Percentiles rank a stretch among this genome's conserved stretches.
Evolutionary conservation across 441 rosid genomes (phyloP).

Genomic region (Pelargonium myrrhifolium): DNA sequence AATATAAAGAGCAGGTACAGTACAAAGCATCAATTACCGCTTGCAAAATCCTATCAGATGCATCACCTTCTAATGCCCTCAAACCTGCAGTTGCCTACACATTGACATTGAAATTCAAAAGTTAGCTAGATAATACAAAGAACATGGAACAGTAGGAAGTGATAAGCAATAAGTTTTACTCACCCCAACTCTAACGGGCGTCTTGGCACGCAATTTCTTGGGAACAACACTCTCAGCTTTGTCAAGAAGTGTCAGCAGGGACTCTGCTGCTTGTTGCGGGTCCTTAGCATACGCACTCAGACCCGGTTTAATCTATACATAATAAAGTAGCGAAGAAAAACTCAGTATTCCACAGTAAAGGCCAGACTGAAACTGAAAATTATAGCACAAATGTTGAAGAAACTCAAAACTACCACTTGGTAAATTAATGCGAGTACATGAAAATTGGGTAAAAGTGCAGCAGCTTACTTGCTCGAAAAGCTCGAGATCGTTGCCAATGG

Average conservation of each 20-base stretch:
- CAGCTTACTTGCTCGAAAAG: slow-evolving; percentile 61
- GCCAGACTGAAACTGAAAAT: no score
- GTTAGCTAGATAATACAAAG: slow-evolving; percentile 15
- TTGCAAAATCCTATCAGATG: slow-evolving; percentile 75
- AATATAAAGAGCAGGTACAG: slow-evolving; percentile 9
- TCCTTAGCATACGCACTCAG: slow-evolving; percentile 74
- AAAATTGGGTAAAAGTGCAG: no score
- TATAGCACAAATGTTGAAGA: no score
- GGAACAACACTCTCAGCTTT: slow-evolving; percentile 79
- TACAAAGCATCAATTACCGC: slow-evolving; percentile 37
- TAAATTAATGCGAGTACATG: no score
- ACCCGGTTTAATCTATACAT: slow-evolving; percentile 61
- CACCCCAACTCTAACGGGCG: slow-evolving; percentile 97
- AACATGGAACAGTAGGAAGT: not conserved
- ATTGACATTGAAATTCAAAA: slow-evolving; percentile 15
- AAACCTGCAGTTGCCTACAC: slow-evolving; percentile 89
- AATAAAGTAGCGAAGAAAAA: not conserved
- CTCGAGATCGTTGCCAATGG: slow-evolving; percentile 81
- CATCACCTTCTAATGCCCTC: slow-evolving; percentile 64
- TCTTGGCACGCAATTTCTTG: slow-evolving; percentile 50
- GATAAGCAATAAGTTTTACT: slow-evolving; percentile 18
- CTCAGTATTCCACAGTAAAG: not conserved
- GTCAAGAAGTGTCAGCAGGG: slow-evolving; percentile 60
- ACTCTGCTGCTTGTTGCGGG: slow-evolving; percentile 62
- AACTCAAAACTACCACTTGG: not conserved